phyloP scores from a whole-genome alignment of 495 filamentous ascomycete species.

The Poronia punctata region DNA sequence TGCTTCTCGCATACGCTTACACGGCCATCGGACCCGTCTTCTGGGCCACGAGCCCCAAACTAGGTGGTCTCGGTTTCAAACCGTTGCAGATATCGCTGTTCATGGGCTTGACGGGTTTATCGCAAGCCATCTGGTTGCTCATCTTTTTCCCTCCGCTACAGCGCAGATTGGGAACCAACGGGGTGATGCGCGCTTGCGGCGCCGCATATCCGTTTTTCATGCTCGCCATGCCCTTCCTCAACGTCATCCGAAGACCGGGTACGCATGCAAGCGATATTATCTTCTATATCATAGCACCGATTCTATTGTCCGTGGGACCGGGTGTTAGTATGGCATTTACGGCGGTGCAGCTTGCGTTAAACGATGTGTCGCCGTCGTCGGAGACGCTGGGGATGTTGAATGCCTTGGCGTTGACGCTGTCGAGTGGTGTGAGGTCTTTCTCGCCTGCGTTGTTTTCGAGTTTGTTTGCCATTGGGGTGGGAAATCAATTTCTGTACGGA shows the following conservation, averaged over 20 bases:
- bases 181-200: conserved; percentile 48
- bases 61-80: conserved; percentile 57
- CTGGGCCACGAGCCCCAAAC: conserved; percentile 46
- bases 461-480: conserved; percentile 54
- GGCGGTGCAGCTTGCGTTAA: conserved; percentile 58
- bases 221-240: conserved; percentile 40
- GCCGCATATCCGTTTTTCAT: conserved; percentile 54
- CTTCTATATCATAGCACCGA: conserved; percentile 52
- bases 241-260: conserved; percentile 41
- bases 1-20: conserved; percentile 57
- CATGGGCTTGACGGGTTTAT: conserved; percentile 50
- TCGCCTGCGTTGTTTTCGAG: conserved; percentile 53
- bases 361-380: conserved; percentile 57
- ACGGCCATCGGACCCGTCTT: conserved; percentile 60
- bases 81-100: conserved; percentile 52
- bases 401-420: conserved; percentile 44
- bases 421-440: conserved; percentile 38
- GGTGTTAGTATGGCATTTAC: conserved; percentile 66
- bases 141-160: conserved; percentile 57
- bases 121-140: conserved; percentile 60
- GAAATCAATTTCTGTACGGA: conserved; percentile 48
- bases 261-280: conserved; percentile 15
- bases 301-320: conserved; percentile 37
- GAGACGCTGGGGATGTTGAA: conserved; percentile 57
- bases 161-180: conserved; percentile 50